Base-by-base conservation (phyloP, 306 rosid species). In the Acacia confusa region DNA sequence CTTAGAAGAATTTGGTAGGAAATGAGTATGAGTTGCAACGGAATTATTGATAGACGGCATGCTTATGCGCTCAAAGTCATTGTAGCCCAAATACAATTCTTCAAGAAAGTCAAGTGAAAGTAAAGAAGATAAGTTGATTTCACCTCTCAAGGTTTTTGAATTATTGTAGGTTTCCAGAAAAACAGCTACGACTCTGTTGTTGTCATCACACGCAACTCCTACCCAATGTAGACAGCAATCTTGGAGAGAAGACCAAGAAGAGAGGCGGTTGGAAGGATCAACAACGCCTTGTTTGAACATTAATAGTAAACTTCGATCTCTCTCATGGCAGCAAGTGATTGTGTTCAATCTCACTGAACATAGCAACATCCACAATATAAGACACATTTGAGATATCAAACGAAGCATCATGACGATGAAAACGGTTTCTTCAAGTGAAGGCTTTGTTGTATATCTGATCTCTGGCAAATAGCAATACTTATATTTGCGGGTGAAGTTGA, bases 81-180 rank as follows among this genome's bases (percentile, higher is more conserved):
- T 57, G 64, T 1, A 2, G 2, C 1, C 0, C 67, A 61, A 61
- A 1, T 11, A 0, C 36, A 61, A 13, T 0, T 0, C 1, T 0
- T 10, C 7, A 13, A 24, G 36, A 11, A 4, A 61, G 27, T 24
- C 19, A 61, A 61, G 16, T 0, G 32, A 8, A 61, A 61, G 36
- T 61, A 25, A 27, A 25, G 36, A 13, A 24, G 36, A 61, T 25
- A 61, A 61, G 32, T 61, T 61, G 67, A 61, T 25, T 61, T 61
- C 67, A 61, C 67, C 67, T 61, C 65, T 11, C 32, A 58, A 11
- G 1, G 16, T 3, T 58, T 9, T 15, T 22, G 30, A 55, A n/a
- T 4, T 1, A 20, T 55, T 55, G 2, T 15, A 0, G 52, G 2
- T 48, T 15, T 2, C 1, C n/a, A 48, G 55, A n/a, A n/a, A n/a